Evolutionary conservation across 208 protist species (phyloP).

Genomic region (Trypanosomatidae sp.): DNA sequence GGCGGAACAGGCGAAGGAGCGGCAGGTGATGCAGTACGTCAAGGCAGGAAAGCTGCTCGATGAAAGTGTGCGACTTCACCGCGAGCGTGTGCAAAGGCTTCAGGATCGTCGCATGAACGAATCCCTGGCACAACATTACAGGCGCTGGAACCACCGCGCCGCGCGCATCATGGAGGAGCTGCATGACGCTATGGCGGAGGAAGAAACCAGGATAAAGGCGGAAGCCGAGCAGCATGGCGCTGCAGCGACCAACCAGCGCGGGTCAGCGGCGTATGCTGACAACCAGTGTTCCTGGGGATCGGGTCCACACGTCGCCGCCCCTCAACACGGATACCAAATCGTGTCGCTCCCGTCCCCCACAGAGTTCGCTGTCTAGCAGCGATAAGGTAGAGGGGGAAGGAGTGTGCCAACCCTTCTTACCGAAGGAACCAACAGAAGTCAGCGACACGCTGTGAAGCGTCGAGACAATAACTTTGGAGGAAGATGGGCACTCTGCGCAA

Average conservation of each 20-base stretch:
- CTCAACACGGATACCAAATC: no score
- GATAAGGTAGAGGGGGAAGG: not conserved
- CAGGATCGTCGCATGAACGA: constrained; percentile 40
- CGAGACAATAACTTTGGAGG: not conserved
- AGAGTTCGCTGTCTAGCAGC: constrained; percentile 24
- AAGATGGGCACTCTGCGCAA: not conserved
- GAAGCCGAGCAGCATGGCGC: constrained; percentile 1
- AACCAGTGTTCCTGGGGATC: not conserved
- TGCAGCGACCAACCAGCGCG: not conserved
- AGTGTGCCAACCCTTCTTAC: not conserved
- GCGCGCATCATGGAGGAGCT: constrained; percentile 75
- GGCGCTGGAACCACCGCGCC: constrained; percentile 75
- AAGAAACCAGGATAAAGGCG: constrained; percentile 7
- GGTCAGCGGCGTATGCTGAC: not conserved
- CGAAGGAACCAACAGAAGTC: not conserved
- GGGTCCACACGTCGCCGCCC: not conserved
- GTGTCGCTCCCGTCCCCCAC: constrained; percentile 20
- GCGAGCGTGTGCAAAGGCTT: constrained; percentile 42
- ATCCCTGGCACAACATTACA: constrained; percentile 59
- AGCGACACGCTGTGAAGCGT: not conserved
- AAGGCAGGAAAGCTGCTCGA: constrained; percentile 37
- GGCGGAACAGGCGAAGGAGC: constrained; percentile 37
- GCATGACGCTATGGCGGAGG: constrained; percentile 27
- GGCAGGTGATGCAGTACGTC: constrained; percentile 38
- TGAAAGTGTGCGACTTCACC: constrained; percentile 48